Conservation (phyloP, 441 rosid genomes). For the Euphorbia neoarborescens region DNA sequence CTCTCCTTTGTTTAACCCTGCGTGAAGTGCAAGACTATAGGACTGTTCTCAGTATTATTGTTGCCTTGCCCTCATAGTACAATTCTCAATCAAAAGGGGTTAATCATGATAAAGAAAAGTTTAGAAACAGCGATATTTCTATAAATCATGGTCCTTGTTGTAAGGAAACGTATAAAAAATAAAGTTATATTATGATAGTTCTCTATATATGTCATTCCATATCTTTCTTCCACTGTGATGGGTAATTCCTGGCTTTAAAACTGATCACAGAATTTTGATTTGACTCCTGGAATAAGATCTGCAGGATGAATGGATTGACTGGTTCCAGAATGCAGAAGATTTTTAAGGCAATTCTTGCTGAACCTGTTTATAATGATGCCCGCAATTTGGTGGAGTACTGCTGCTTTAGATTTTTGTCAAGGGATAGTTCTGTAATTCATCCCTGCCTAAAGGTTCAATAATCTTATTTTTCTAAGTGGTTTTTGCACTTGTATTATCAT, state of each 20-base stretch:
- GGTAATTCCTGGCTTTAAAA: conserved; percentile 10
- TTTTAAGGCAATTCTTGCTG: conserved; percentile 73
- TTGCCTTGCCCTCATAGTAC: background rate
- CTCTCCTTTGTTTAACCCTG: too few species aligned
- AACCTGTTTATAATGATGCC: conserved; percentile 45
- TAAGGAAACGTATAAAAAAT: background rate
- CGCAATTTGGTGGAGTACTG: conserved; percentile 84
- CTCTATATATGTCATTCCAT: background rate
- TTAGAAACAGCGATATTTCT: background rate
- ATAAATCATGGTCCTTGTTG: background rate
- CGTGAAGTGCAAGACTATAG: too few species aligned
- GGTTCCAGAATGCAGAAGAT: conserved; percentile 77
- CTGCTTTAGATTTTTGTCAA: conserved; percentile 86
- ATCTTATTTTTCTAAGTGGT: conserved; percentile 1
- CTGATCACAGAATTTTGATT: conserved; percentile 29
- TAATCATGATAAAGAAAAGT: background rate
- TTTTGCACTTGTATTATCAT: background rate
- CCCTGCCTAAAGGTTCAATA: conserved; percentile 69
- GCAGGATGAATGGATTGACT: conserved; percentile 94
- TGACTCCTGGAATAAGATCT: conserved; percentile 37
- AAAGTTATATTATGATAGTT: background rate
- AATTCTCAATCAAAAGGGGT: background rate
- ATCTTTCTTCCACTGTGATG: background rate
- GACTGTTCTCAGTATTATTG: too few species aligned
- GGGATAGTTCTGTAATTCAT: conserved; percentile 70